Evolutionary conservation across 352 stramenopile species (phyloP), one percentile per base, ranked within the genome.

Genomic region (Globisporangium paddicum): DNA sequence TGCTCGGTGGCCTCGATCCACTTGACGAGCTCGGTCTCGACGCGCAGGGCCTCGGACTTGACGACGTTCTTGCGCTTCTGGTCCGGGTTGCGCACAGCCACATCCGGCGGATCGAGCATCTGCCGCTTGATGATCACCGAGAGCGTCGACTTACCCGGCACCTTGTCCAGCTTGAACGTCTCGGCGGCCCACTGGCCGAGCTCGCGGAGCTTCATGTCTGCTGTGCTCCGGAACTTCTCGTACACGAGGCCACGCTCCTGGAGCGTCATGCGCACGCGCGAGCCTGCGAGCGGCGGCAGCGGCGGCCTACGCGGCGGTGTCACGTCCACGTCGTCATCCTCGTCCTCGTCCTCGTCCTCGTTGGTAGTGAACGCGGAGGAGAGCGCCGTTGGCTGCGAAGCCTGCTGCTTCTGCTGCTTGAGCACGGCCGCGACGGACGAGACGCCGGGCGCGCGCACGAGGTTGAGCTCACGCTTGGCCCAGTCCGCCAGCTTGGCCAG

Each of bases 221-320:
- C 38, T 14, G 52, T 58, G 5, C 16, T n/a, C 5, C 26, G 38
- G 38, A 42, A 50, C 52, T 58, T 58, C 2, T 46, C 52, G 26
- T 50, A 50, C 37, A 58, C n/a, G 6, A 34, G 38, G 5, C 35
- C 3, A 7, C 37, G 35, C 40, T 58, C 38, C 4, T 42, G 38
- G 2, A 58, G 52, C 25, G 52, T 58, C 52, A 58, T 58, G 52
- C 42, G 52, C 14, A 58, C 38, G 38, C 52, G 52, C 25, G 26
- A 38, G 7, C 26, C 46, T 14, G 46, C 14, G 1, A 53, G 18
- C 1, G 46, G 46, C 10, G 25, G 45, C 14, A 58, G 52, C 16
- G 28, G n/a, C n/a, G n/a, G n/a, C n/a, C n/a, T n/a, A n/a, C n/a
- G n/a, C n/a, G n/a, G n/a, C n/a, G n/a, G n/a, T n/a, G n/a, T n/a